A percentile compares a stretch with the other conserved stretches of the same genome.
phyloP scores from a whole-genome alignment of 768 basidiomycete species.

The Suillus discolor region DNA sequence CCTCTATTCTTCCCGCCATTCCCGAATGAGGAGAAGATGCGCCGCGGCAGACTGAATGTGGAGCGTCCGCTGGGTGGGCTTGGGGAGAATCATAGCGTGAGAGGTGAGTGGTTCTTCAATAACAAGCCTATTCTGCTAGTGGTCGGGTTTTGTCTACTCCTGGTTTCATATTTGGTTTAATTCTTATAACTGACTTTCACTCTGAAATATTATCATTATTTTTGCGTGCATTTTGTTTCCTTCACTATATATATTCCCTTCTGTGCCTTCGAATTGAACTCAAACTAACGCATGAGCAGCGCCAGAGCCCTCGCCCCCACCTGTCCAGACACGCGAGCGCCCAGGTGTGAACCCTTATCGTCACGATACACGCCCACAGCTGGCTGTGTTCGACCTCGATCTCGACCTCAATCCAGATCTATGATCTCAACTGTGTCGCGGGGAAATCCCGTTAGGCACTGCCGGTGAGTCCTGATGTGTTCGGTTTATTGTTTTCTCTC shows the following conservation, averaged over 20 bases:
- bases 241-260: not conserved
- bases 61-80: conserved; percentile 78
- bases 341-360: conserved; percentile 70
- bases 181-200: too few species aligned
- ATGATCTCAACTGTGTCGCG: conserved; percentile 28
- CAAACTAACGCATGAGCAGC: conserved; percentile 40
- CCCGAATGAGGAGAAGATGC: conserved; percentile 91
- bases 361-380: conserved; percentile 64
- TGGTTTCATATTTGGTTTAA: not conserved
- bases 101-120: conserved; percentile 49
- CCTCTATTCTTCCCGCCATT: conserved; percentile 89
- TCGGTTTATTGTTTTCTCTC: not conserved
- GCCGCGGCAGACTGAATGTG: conserved; percentile 75
- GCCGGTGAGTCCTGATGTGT: not conserved
- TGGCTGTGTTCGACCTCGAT: conserved; percentile 76
- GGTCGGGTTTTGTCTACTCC: not conserved
- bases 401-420: conserved; percentile 85
- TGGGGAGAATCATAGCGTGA: conserved; percentile 83
- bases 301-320: conserved; percentile 59
- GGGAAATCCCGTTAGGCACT: not conserved
- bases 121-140: conserved; percentile 3
- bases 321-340: conserved; percentile 46
- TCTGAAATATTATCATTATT: not conserved
- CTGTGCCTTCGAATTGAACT: conserved; percentile 10
- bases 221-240: not conserved